Percentiles rank a stretch among this genome's conserved stretches.
These are phyloP conservation scores for Sanguinoderma infundibulare DNA, from an alignment of 1,284 basidiomycete species.

Conservation along the genomic window DNA sequence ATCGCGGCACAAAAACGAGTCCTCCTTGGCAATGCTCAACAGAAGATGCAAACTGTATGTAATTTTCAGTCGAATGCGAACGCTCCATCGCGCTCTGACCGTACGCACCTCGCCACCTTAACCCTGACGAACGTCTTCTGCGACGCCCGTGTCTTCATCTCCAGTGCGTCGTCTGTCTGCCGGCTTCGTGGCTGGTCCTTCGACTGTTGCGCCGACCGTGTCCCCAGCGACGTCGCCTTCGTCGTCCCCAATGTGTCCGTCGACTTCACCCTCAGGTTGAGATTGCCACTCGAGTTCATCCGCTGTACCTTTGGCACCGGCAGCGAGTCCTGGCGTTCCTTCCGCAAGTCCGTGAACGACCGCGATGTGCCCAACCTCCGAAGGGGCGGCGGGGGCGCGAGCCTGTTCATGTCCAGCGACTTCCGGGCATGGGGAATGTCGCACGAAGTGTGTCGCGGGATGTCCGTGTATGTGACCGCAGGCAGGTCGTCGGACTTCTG, in stretches of 20 bases:
- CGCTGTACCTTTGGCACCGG: conserved; percentile 33
- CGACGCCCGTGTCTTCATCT: conserved; percentile 78
- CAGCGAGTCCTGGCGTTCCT: conserved; percentile 43
- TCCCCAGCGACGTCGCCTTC: conserved; percentile 18
- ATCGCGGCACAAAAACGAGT: conserved; percentile 74
- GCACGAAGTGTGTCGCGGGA: conserved; percentile 33
- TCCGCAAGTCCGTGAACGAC: conserved; percentile 73
- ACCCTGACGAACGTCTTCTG: conserved; percentile 88
- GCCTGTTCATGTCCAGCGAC: conserved; percentile 29
- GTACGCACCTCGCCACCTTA: conserved; percentile 73
- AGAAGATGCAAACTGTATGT: conserved; percentile 61
- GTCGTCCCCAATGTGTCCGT: conserved; percentile 15
- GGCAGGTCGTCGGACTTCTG: conserved; percentile 19
- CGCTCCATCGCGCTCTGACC: conserved; percentile 3
- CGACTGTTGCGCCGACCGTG: conserved; percentile 20
- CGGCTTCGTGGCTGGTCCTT: conserved; percentile 22
- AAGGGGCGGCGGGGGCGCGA: conserved; percentile 40
- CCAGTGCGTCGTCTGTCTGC: conserved; percentile 58
- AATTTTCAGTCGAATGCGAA: background rate
- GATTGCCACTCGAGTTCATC: conserved; percentile 36
- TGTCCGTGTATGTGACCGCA: conserved; percentile 21
- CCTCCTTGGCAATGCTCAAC: conserved; percentile 72
- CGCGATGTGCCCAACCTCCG: conserved; percentile 62
- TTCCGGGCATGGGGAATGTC: conserved; percentile 29
- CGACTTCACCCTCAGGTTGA: conserved; percentile 21